Evolutionary conservation across 805 yeast species (phyloP).

Genomic region (Hanseniaspora hatyaiensis): DNA sequence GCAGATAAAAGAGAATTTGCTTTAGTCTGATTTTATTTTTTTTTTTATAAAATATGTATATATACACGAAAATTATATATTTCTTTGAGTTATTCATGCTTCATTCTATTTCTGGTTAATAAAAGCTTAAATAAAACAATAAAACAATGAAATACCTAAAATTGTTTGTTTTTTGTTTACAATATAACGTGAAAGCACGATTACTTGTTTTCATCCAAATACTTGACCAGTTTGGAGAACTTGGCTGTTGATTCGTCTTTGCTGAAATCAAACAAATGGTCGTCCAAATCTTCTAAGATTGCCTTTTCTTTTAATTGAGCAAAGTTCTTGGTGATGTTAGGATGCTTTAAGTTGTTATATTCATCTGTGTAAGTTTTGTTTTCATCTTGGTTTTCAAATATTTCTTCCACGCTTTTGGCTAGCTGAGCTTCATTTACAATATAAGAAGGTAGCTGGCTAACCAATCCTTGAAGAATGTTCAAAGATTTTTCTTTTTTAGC

Average conservation of each 20-base stretch:
- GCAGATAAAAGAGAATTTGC: too few relatives aligned
- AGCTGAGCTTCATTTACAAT: slow-evolving; percentile 64
- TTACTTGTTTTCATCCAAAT: slow-evolving; percentile 1
- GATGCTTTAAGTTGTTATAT: not conserved
- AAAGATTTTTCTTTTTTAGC: slow-evolving; percentile 44
- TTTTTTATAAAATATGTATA: too few relatives aligned
- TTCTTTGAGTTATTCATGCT: too few relatives aligned
- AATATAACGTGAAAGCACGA: not conserved
- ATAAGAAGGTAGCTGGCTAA: slow-evolving; percentile 56
- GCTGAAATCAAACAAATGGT: slow-evolving; percentile 6
- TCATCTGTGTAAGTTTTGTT: slow-evolving; percentile 2
- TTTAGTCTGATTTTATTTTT: too few relatives aligned
- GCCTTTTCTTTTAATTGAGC: not conserved
- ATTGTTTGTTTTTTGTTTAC: not conserved
- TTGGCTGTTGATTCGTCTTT: not conserved
- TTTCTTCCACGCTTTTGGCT: slow-evolving; percentile 22
- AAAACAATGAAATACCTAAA: not conserved
- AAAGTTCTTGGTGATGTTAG: not conserved
- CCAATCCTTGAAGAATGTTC: slow-evolving; percentile 50
- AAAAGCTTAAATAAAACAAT: slow-evolving; percentile 13
- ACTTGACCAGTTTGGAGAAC: slow-evolving; percentile 1
- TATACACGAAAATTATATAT: too few relatives aligned
- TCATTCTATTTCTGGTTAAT: too few relatives aligned
- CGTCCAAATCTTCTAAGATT: slow-evolving; percentile 1
- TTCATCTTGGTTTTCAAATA: slow-evolving; percentile 18